A percentile compares a stretch with the other conserved stretches of the same genome.
phyloP scores from a whole-genome alignment of 2,329 filamentous ascomycete species.

The Magnaporthiopsis rhizophila region DNA sequence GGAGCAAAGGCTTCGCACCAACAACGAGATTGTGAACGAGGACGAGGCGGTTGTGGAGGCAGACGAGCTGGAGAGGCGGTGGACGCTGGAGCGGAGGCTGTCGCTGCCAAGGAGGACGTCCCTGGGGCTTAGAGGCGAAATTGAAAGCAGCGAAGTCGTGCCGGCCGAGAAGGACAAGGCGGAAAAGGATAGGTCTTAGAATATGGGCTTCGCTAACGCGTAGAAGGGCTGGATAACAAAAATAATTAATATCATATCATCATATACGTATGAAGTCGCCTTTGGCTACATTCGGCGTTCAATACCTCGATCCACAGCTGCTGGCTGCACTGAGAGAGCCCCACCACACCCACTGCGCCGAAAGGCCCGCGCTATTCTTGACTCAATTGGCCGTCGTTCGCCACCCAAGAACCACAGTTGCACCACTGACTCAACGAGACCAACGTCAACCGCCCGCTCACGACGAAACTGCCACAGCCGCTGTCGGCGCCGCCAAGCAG shows the following conservation, averaged over 20 bases:
- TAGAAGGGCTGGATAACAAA: not conserved
- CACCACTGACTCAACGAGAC: not conserved
- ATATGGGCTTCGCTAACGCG: not conserved
- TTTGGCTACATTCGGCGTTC: too few species aligned
- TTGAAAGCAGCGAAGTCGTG: not conserved
- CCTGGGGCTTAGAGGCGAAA: not conserved
- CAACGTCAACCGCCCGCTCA: not conserved
- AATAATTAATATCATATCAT: not conserved
- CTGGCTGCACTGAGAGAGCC: too few species aligned
- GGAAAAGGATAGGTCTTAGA: not conserved
- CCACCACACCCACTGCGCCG: not conserved
- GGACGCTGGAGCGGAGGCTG: not conserved
- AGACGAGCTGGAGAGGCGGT: conserved; percentile 14
- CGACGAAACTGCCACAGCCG: not conserved
- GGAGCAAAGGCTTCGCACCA: conserved; percentile 35
- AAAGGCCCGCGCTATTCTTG: not conserved
- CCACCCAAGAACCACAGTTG: too few species aligned
- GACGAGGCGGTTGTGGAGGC: conserved; percentile 20
- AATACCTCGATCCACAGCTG: too few species aligned
- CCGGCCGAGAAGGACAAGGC: not conserved
- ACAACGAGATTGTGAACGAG: conserved; percentile 19
- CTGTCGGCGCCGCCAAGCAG: not conserved
- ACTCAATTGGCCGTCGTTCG: not conserved
- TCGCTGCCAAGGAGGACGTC: not conserved
- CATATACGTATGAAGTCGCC: too few species aligned